Evolutionary conservation across 371 early-diverging fungal species (phyloP).

Genomic region (Mucor mucedo): DNA sequence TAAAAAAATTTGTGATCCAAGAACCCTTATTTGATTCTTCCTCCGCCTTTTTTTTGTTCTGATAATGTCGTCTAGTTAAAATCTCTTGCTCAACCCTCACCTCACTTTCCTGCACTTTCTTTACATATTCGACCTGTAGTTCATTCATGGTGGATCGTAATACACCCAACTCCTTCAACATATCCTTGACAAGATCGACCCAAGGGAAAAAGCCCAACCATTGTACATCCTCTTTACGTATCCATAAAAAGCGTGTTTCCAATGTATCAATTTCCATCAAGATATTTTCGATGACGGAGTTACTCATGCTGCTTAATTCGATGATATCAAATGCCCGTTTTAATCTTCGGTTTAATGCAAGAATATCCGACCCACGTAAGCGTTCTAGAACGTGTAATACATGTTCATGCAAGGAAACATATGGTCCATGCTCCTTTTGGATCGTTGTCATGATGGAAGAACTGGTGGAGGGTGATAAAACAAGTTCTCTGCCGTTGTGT

Average conservation of each 20-base stretch:
- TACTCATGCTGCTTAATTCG: slow-evolving; percentile 73
- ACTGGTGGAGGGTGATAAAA: slow-evolving; percentile 9
- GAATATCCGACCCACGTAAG: slow-evolving; percentile 57
- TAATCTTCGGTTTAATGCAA: slow-evolving; percentile 62
- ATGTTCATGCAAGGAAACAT: slow-evolving; percentile 20
- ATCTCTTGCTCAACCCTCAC: slow-evolving; percentile 56
- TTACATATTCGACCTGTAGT: slow-evolving; percentile 68
- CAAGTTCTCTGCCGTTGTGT: neutral
- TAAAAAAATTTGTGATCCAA: slow-evolving; percentile 37
- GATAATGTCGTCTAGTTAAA: slow-evolving; percentile 23
- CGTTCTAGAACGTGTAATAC: slow-evolving; percentile 47
- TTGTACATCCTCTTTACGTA: slow-evolving; percentile 22
- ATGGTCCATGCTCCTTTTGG: slow-evolving; percentile 16
- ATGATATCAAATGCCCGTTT: slow-evolving; percentile 71
- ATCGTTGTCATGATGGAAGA: slow-evolving; percentile 6
- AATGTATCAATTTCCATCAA: slow-evolving; percentile 62
- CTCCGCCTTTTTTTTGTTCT: no score
- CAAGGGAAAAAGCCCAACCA: slow-evolving; percentile 54
- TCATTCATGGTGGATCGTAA: slow-evolving; percentile 67
- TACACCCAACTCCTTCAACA: slow-evolving; percentile 64
- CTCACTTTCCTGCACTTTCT: slow-evolving; percentile 54
- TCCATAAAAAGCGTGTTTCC: slow-evolving; percentile 56
- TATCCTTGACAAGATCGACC: slow-evolving; percentile 58
- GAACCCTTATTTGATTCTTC: slow-evolving; percentile 5
- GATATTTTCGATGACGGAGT: slow-evolving; percentile 72